These are phyloP conservation scores for Starmerella lactis-condensi DNA, from an alignment of 805 yeast species.

Conservation along the genomic window DNA sequence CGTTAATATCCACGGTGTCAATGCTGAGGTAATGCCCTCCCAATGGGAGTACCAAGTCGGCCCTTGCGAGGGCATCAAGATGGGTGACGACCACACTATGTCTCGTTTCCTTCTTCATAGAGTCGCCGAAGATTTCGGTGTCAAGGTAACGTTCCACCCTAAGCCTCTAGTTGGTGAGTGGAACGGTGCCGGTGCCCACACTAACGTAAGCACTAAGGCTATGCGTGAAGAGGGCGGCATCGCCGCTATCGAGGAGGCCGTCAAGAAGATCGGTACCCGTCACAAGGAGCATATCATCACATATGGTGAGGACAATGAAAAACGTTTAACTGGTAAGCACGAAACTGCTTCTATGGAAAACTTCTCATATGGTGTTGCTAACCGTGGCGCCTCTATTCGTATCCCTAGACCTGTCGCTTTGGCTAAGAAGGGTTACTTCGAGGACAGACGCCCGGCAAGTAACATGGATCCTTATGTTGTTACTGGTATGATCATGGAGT, in stretches of 20 bases:
- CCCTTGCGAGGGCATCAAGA: constrained; percentile 82
- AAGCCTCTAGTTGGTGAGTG: constrained; percentile 97
- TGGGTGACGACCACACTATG: constrained; percentile 97
- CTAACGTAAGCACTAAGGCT: constrained; percentile 79
- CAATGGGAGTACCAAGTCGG: constrained; percentile 99
- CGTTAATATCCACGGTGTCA: constrained; percentile 78
- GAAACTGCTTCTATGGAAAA: constrained; percentile 89
- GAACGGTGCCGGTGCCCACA: constrained; percentile 99
- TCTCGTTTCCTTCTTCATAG: constrained; percentile 84
- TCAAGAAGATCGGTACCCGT: constrained; percentile 84
- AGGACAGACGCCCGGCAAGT: constrained; percentile 99
- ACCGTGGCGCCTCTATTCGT: constrained; percentile 98
- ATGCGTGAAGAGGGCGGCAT: constrained; percentile 96
- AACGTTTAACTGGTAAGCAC: constrained; percentile 93
- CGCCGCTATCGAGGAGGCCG: constrained; percentile 80
- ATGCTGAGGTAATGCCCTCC: constrained; percentile 99
- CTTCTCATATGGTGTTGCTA: constrained; percentile 95
- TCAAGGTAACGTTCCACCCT: constrained; percentile 97
- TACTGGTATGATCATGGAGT: constrained; percentile 95
- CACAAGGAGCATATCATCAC: constrained; percentile 89
- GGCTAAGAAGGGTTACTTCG: constrained; percentile 96
- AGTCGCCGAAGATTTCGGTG: constrained; percentile 97
- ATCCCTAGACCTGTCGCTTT: constrained; percentile 97
- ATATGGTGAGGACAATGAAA: constrained; percentile 88
- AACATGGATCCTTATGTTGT: constrained; percentile 98